Conservation (phyloP, 768 basidiomycete species). For the Boletales sp. region DNA sequence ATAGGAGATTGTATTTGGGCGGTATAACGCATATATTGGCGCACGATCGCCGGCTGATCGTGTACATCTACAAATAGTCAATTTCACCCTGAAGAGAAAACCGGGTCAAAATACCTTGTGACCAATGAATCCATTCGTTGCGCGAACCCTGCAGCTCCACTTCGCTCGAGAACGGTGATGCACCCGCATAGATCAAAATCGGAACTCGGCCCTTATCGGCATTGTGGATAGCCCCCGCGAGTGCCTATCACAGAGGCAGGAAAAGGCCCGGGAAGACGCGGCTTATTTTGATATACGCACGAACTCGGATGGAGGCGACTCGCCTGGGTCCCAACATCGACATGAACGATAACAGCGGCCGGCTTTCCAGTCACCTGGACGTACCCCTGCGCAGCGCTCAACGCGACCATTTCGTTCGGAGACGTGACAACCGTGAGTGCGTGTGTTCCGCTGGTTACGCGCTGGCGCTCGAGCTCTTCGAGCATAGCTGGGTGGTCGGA, state of each 20-base stretch:
- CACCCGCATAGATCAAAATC: slow-evolving; percentile 69
- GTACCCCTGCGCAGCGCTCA: slow-evolving; percentile 71
- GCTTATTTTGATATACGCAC: too few species aligned
- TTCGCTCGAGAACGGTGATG: slow-evolving; percentile 55
- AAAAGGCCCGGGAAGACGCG: too few species aligned
- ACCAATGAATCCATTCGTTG: slow-evolving; percentile 75
- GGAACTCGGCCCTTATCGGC: slow-evolving; percentile 59
- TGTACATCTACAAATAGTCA: slow-evolving; percentile 46
- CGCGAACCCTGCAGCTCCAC: slow-evolving; percentile 58
- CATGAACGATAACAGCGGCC: slow-evolving; percentile 72
- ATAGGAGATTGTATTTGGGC: slow-evolving; percentile 55
- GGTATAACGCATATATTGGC: slow-evolving; percentile 72
- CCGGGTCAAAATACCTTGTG: slow-evolving; percentile 47
- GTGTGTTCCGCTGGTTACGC: slow-evolving; percentile 34
- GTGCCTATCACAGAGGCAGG: slow-evolving; percentile 36
- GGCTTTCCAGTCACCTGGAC: slow-evolving; percentile 62
- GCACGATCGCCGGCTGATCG: slow-evolving; percentile 68
- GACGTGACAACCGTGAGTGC: slow-evolving; percentile 57
- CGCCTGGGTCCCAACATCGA: slow-evolving; percentile 66
- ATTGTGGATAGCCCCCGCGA: slow-evolving; percentile 73
- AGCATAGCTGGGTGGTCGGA: slow-evolving; percentile 71
- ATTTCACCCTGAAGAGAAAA: too few species aligned
- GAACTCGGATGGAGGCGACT: too few species aligned
- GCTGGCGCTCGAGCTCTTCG: slow-evolving; percentile 63
- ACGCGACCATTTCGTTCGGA: slow-evolving; percentile 75